A percentile compares a stretch with the other conserved stretches of the same genome.
Conservation (phyloP, 192 early-diverging fungal genomes). For the Entomortierella beljakovae region DNA sequence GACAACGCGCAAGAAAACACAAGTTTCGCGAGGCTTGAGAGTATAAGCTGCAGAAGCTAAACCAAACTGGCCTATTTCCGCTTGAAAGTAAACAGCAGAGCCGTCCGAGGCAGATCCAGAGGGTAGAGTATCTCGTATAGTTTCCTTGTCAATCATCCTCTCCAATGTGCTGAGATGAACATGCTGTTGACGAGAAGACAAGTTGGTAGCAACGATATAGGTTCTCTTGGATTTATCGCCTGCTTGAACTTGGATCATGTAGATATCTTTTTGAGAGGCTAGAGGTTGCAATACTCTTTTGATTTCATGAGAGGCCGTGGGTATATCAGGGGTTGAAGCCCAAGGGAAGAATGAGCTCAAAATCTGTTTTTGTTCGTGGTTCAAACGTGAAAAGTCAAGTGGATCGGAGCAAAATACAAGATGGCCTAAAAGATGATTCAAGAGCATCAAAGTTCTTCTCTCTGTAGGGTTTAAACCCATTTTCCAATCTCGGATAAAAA, state of each 20-base stretch:
- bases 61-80: conserved; percentile 44
- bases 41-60: conserved; percentile 41
- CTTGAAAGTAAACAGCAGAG: conserved; percentile 22
- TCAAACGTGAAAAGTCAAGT: conserved; percentile 33
- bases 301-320: conserved; percentile 7
- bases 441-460: conserved; percentile 54
- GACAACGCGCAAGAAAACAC: conserved; percentile 32
- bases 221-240: conserved; percentile 1
- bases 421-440: conserved; percentile 62
- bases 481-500: conserved; percentile 57
- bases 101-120: conserved; percentile 1
- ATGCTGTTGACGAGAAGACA: conserved; percentile 50
- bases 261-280: conserved; percentile 36
- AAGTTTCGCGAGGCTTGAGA: conserved; percentile 54
- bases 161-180: conserved; percentile 47
- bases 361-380: conserved; percentile 50
- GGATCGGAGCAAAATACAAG: conserved; percentile 65
- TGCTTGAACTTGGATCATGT: conserved; percentile 40
- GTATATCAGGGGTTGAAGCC: conserved; percentile 38
- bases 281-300: conserved; percentile 31
- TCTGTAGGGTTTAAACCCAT: conserved; percentile 56
- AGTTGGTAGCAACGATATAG: conserved; percentile 53
- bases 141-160: conserved; percentile 14
- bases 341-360: conserved; percentile 52
- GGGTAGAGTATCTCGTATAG: neutral